Conservation (phyloP, 495 filamentous ascomycete genomes). For the Penicillium riverlandense region DNA sequence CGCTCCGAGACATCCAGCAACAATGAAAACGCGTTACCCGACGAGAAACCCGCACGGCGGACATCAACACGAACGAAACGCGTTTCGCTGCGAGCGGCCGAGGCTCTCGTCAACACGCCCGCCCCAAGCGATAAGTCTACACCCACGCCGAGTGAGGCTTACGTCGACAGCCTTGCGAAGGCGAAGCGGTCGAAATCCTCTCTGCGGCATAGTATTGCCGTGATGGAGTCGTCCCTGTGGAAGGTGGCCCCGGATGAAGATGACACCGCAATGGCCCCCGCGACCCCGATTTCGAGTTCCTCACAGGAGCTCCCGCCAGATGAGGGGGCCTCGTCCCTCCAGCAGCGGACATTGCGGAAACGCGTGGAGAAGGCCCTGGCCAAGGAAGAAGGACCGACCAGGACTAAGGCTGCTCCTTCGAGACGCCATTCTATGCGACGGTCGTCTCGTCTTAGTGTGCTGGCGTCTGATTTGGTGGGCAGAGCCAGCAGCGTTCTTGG, state of each 20-base stretch:
- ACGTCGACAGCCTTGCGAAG: conserved; percentile 24
- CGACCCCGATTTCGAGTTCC: conserved; percentile 34
- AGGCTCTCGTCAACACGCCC: conserved; percentile 18
- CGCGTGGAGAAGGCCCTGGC: conserved; percentile 40
- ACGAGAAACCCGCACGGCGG: conserved; percentile 34
- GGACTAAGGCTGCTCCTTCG: conserved; percentile 4
- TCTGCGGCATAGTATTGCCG: conserved; percentile 37
- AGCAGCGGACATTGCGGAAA: conserved; percentile 40
- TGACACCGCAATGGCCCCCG: conserved; percentile 27
- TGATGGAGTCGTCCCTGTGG: conserved; percentile 36
- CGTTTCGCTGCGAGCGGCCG: conserved; percentile 29
- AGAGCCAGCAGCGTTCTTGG: conserved; percentile 43
- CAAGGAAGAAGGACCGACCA: conserved; percentile 31
- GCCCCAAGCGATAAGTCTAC: conserved; percentile 23
- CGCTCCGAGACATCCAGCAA: conserved; percentile 46
- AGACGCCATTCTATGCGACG: conserved; percentile 18
- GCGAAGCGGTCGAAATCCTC: conserved; percentile 28
- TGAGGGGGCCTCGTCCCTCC: conserved; percentile 25
- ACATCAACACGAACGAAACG: conserved; percentile 38
- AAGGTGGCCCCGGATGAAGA: conserved; percentile 23
- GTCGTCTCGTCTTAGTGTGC: conserved; percentile 34
- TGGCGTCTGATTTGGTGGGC: conserved; percentile 37
- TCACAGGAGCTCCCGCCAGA: conserved; percentile 34
- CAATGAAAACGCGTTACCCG: conserved; percentile 36
- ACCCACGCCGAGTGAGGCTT: conserved; percentile 33